A percentile compares a stretch with the other conserved stretches of the same genome.
phyloP scores from a whole-genome alignment of 2,329 filamentous ascomycete genomes.

The Arthrobotrys musiformis region DNA sequence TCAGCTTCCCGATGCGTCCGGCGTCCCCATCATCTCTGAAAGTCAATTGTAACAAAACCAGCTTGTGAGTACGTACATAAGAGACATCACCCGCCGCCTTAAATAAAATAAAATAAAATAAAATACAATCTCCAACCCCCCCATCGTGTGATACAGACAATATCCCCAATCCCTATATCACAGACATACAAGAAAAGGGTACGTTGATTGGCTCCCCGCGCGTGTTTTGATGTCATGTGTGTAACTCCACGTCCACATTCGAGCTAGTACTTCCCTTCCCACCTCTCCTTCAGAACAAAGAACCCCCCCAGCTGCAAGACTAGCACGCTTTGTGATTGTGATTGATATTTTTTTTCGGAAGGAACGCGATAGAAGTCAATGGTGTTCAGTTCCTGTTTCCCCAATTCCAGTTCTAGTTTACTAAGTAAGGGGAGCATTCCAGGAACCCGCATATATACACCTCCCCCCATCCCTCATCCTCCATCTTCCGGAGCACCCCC shows the following conservation, averaged over 20 bases:
- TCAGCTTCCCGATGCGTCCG: conserved; percentile 55
- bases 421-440: conserved; percentile 21
- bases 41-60: not conserved
- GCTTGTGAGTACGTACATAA: conserved; percentile 26
- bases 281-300: conserved; percentile 21
- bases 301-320: conserved; percentile 37
- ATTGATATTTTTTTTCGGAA: conserved; percentile 6
- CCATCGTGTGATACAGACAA: too few relatives aligned
- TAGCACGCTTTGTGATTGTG: conserved; percentile 4
- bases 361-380: conserved; percentile 14
- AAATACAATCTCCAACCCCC: not conserved
- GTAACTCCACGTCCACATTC: conserved; percentile 27
- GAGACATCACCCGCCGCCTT: conserved; percentile 4
- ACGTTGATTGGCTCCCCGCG: conserved; percentile 15
- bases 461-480: conserved; percentile 5
- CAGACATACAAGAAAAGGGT: not conserved
- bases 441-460: not conserved
- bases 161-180: not conserved
- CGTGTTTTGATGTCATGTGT: conserved; percentile 48
- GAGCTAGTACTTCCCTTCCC: conserved; percentile 18
- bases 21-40: conserved; percentile 32
- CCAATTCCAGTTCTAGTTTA: not conserved
- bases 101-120: not conserved
- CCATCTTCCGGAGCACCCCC: not conserved
- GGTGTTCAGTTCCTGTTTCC: conserved; percentile 4